Evolutionary conservation across 768 basidiomycete genomes (phyloP).

Genomic region (Botryobasidium botryosum): DNA sequence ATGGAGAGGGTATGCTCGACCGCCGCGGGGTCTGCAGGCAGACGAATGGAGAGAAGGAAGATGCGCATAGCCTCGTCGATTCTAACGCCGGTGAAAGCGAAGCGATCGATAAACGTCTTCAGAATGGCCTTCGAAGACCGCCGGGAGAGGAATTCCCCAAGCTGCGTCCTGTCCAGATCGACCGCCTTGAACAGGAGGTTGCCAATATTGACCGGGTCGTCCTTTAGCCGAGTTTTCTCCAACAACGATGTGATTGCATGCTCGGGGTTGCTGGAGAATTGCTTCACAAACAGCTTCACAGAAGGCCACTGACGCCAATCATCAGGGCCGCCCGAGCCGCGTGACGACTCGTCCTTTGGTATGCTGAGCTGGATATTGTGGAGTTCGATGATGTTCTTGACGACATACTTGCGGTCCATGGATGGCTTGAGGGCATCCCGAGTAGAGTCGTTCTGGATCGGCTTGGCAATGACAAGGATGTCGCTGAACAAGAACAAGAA

Average conservation of each 20-base stretch:
- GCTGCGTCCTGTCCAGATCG: slow-evolving; percentile 63
- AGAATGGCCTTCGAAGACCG: slow-evolving; percentile 59
- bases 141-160: slow-evolving; percentile 72
- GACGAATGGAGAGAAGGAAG: slow-evolving; percentile 68
- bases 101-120: slow-evolving; percentile 72
- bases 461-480: slow-evolving; percentile 84
- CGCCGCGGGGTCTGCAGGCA: slow-evolving; percentile 30
- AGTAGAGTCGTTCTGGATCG: slow-evolving; percentile 35
- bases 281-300: slow-evolving; percentile 55
- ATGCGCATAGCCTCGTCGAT: slow-evolving; percentile 81
- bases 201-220: slow-evolving; percentile 60
- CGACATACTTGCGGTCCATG: slow-evolving; percentile 60
- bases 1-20: slow-evolving; percentile 63
- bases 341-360: slow-evolving; percentile 15
- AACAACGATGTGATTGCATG: slow-evolving; percentile 58
- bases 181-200: slow-evolving; percentile 63
- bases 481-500: slow-evolving; percentile 97
- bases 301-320: slow-evolving; percentile 18
- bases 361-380: slow-evolving; percentile 19
- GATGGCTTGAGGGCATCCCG: slow-evolving; percentile 32
- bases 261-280: slow-evolving; percentile 69
- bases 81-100: slow-evolving; percentile 66
- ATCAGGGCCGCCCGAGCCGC: slow-evolving; percentile 11
- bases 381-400: slow-evolving; percentile 80
- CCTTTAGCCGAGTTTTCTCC: slow-evolving; percentile 35